Base-by-base conservation (phyloP, 2,329 filamentous ascomycete species). In the Trichoderma sp. region DNA sequence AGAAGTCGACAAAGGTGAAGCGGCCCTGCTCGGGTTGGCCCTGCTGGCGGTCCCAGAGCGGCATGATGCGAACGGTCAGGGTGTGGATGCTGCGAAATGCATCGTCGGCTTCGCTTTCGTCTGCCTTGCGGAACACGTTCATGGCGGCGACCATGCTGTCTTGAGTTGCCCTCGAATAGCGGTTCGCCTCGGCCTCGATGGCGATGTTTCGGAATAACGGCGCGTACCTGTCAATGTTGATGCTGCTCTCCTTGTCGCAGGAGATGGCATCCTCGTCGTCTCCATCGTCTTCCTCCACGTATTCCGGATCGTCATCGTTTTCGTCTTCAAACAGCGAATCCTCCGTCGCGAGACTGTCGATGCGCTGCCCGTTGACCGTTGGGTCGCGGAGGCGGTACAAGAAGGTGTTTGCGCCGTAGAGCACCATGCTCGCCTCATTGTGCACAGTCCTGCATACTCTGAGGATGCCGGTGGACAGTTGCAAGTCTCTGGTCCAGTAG, bases 351-450 rank as follows among this genome's bases (percentile, higher is more conserved):
- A 75, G 60, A 13, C 66, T 58, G 5, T 67, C 35, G 9, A 76
- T 48, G 7, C 4, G 37, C 74, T 61, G 3, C 68, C 58, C 42
- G 70, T 45, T 37, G 2, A 71, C 73, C 8, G 58, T 70, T 15
- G 67, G 67, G 68, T 85, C 82, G 1, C 83, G 79, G 13, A 85
- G 73, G 8, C 77, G 74, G 69, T 86, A 86, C 2, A 76, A 70
- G 68, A 86, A 86, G 0, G 61, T 76, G 59, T 86, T 86, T 32
- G 80, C 75, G 3, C 82, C 80, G 67, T 84, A 87, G 1, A 87
- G 76, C 5, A 85, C 72, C 2, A 71, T 71, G 2, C 77, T 70
- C 2, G 79, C 80, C 72, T 85, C 81, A 0, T 56, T 7, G 35
- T 77, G 77, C 32, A 83, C 70, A 1, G 68, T 64, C 3, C 70